Conservation (phyloP, 2,329 filamentous ascomycete genomes). For the Cephalotrichum gorgonifer region DNA sequence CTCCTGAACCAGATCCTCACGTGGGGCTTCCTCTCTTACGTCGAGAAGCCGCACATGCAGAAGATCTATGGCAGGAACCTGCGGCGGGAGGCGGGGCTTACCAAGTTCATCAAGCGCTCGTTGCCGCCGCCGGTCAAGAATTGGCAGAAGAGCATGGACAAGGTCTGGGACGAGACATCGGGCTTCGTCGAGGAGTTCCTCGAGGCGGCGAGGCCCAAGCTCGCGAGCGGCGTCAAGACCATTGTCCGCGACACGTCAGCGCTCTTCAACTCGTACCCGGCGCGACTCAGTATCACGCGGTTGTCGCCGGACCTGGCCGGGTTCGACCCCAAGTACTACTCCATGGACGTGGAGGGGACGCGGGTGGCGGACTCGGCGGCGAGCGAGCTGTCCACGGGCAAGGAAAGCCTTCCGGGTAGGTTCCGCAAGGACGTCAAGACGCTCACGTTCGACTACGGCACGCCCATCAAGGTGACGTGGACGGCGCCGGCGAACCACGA, state of each 20-base stretch:
- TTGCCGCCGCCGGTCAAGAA: slow-evolving; percentile 74
- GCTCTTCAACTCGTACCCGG: slow-evolving; percentile 81
- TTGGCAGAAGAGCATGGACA: slow-evolving; percentile 80
- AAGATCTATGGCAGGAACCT: slow-evolving; percentile 86
- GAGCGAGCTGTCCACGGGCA: slow-evolving; percentile 54
- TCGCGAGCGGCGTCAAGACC: slow-evolving; percentile 75
- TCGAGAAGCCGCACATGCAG: slow-evolving; percentile 96
- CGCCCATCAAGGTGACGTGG: slow-evolving; percentile 85
- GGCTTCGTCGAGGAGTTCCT: slow-evolving; percentile 88
- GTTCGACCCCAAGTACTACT: slow-evolving; percentile 70
- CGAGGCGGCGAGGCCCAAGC: slow-evolving; percentile 72
- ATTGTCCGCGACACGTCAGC: slow-evolving; percentile 82
- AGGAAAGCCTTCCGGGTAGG: slow-evolving; percentile 62
- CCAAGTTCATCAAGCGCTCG: slow-evolving; percentile 80
- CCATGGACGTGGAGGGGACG: slow-evolving; percentile 61
- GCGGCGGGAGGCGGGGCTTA: slow-evolving; percentile 78
- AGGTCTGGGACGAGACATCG: slow-evolving; percentile 72
- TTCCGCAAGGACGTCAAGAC: slow-evolving; percentile 63
- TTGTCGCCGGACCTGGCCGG: slow-evolving; percentile 73
- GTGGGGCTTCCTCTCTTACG: slow-evolving; percentile 78
- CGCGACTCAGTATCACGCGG: slow-evolving; percentile 71
- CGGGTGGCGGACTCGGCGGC: slow-evolving; percentile 36
- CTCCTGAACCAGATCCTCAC: slow-evolving; percentile 77
- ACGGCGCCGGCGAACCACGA: slow-evolving; percentile 77
- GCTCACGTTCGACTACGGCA: slow-evolving; percentile 75